Evolutionary conservation across 148 eudicot species (phyloP), one percentile per base, ranked within the genome.

Genomic region (Rheum nobile): DNA sequence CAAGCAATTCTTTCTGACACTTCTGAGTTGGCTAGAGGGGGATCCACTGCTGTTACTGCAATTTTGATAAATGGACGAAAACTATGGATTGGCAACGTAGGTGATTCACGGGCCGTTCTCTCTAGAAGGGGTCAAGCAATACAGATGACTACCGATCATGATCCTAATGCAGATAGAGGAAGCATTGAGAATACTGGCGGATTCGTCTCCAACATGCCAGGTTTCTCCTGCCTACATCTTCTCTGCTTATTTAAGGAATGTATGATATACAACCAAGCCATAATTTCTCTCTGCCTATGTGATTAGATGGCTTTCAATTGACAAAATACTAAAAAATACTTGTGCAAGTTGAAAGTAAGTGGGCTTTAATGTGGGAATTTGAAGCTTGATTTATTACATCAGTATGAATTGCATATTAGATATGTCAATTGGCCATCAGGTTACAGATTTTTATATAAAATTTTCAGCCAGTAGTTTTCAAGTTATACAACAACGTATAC

Each of bases 11-110:
- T 87, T 73, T 81, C 86, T 39, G 75, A 74, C 13, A 80, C 73
- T 69, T 61, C 85, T 57, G 81, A 83, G 67, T 34, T 85, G 72
- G 82, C 82, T 32, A 80, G 86, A 78, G 90, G 88, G 6, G 90
- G 90, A 16, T 87, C 90, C 6, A 87, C 90, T 52, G 88, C 90
- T 73, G 90, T 87, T 73, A 87, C 90, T 48, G 88, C 90, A 44
- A 85, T 87, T 55, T 75, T 85, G 70, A 76, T 87, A 16, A 85
- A 87, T 74, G 88, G 86, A 19, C 75, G 77, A 63, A 87, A 77
- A 75, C 79, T 87, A 78, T 85, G 85, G 86, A 73, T 83, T 6
- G 90, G 88, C 67, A 87, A 87, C 72, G 74, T 87, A 68, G 90
- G 90, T 32, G 90, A 87, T 72, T 87, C 90, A 26, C 75, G 88